A percentile compares a stretch with the other conserved stretches of the same genome.
Conservation (phyloP, 257 asterid species). For the Przewalskia tangutica region DNA sequence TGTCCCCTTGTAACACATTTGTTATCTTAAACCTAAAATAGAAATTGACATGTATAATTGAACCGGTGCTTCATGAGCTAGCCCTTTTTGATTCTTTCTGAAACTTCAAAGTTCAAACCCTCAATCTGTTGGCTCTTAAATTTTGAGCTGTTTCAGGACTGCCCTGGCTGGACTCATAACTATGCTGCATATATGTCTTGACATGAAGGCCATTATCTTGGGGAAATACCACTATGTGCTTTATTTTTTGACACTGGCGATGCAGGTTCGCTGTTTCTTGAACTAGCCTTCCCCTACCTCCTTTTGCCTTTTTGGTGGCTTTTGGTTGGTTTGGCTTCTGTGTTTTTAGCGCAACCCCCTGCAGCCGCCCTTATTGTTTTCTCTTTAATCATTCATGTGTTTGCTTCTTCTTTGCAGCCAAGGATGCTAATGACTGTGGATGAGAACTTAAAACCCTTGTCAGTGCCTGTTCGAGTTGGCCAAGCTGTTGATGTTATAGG, state of each 20-base stretch:
- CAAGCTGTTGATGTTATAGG: conserved; percentile 95
- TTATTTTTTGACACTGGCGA: conserved; percentile 79
- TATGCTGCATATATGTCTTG: conserved; percentile 52
- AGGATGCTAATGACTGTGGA: conserved; percentile 95
- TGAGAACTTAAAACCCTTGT: conserved; percentile 72
- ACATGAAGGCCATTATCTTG: conserved; percentile 69
- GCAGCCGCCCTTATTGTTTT: not conserved
- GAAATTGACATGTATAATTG: not conserved
- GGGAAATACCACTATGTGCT: conserved; percentile 84
- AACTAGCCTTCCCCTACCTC: not conserved
- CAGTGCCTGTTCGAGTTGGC: conserved; percentile 93
- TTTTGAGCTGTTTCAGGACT: conserved; percentile 28
- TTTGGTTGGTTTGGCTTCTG: not conserved
- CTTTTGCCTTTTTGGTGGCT: not conserved
- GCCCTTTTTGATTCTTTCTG: not conserved
- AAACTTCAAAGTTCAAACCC: not conserved
- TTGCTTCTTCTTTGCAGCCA: conserved; percentile 37
- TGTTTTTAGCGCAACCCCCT: not conserved
- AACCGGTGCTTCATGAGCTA: not conserved
- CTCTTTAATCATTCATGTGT: not conserved
- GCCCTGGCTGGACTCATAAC: conserved; percentile 58
- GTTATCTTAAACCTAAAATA: not conserved
- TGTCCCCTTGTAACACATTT: not conserved
- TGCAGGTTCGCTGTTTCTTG: conserved; percentile 51
- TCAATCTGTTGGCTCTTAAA: not conserved